Evolutionary conservation across 257 asterid species (phyloP), one percentile per base, ranked within the genome.

Genomic region (Nicotiana noctiflora): DNA sequence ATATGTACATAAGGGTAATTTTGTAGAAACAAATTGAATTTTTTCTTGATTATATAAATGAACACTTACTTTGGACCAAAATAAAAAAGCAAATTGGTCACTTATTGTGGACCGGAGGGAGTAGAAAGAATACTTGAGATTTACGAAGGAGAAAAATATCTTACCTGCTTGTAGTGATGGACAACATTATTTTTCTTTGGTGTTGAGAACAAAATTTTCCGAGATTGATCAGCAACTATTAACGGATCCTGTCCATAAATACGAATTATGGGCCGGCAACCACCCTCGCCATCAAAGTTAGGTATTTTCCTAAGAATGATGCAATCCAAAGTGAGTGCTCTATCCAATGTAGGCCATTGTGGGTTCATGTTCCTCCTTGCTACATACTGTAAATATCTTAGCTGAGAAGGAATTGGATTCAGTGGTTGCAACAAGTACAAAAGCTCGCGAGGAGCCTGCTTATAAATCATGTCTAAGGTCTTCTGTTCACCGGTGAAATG

Each of bases 371-470:
- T 88, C 82, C 95, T 91, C 74, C 90, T 89, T 3, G 93, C 90
- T 55, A 91, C 87, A 84, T 91, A 91, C 27, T 89, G 92, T 49
- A 91, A 77, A 81, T 90, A 93, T 88, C 97, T 88, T 84, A 91
- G 78, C 66, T 93, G 97, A 40, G 97, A 93, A 82, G 95, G 93
- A 55, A 90, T 61, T 8, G 97, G 92, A 85, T 93, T 86, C 55
- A 93, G 29, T 53, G 96, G 89, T 14, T 82, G 81, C 83, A 82
- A 17, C 74, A 76, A n/a, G 44, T 88, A 82, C 82, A 93, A 61
- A 84, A 85, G 63, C 77, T 87, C 91, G 0, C n/a, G 89, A 70
- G 96, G 88, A 13, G 91, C 91, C 79, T 89, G 94, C 85, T 89
- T 91, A 87, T 90, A 89, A 18, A 93, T 86, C 92, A 91, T 90